Base-by-base conservation (phyloP, 805 yeast genomes). In the Wickerhamomyces kurtzmanii region DNA sequence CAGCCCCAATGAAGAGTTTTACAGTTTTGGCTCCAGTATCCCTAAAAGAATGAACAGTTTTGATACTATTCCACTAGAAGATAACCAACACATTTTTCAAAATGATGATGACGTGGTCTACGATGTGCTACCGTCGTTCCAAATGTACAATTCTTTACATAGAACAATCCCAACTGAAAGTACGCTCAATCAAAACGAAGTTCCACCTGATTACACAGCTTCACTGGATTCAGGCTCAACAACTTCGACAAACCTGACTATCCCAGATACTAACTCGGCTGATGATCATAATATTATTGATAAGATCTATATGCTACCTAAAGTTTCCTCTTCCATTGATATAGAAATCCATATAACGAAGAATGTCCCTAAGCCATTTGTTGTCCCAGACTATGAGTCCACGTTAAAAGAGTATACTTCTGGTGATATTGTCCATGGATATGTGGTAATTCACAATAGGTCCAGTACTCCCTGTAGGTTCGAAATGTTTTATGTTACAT, bases 381-480 rank as follows among this genome's bases (percentile, higher is more conserved):
- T 40, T 13, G 39, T 34, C 17, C 13, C 31, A 5, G 43, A 36
- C 18, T 15, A 28, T 5, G 49, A 24, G 53, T 68, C 26, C 46
- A 63, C 50, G 21, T 42, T 68, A 16, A 59, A 61, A 32, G 82
- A 75, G 45, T 79, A 68, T 43, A 69, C 69, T 12, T 75, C 77
- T 9, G 84, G 84, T n/a, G 86, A 78, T 43, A 59, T 60, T 13
- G 57, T 79, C 10, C 65, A 70, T 41, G 89, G 89, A 1, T 71
- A 65, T 39, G 62, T 71, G 30, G 45, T 61, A 6, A 57, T 73
- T 17, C 55, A 65, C 24, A 73, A 73, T 40, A 57, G 51, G 10
- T 59, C 73, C 4, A 44, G 57, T 9, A 46, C 49, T 9, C 66
- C 65, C 2, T 49, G 77, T 13, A 66, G 68, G 3, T 79, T 76